Conservation (phyloP, 208 protist species). For the Acanthamoeba castellanii region DNA sequence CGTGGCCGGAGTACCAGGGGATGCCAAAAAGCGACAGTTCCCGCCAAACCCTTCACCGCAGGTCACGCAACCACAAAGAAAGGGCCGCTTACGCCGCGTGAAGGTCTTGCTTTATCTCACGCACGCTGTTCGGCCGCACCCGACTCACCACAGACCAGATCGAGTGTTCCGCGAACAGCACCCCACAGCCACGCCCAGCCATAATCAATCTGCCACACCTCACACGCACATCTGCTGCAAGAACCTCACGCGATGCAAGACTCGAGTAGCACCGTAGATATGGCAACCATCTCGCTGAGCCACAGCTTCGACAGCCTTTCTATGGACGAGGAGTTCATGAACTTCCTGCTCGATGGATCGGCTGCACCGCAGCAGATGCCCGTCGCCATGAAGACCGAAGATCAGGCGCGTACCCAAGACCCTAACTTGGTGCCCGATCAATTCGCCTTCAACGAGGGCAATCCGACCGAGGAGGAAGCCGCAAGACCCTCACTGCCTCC, state of each 20-base stretch:
- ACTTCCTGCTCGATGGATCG: constrained; percentile 18
- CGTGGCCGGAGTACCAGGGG: background rate
- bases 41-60: constrained; percentile 12
- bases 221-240: too few relatives aligned
- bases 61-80: too few relatives aligned
- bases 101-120: background rate
- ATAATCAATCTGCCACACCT: background rate
- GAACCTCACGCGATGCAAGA: background rate
- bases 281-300: constrained; percentile 31
- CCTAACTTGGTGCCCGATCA: background rate
- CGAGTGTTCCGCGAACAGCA: background rate
- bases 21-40: background rate
- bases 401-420: background rate
- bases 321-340: constrained; percentile 51
- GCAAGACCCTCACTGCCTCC: background rate
- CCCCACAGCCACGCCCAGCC: background rate
- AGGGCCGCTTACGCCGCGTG: background rate
- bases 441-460: constrained; percentile 16
- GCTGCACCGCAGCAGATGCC: background rate
- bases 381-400: background rate
- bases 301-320: constrained; percentile 32
- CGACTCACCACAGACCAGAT: background rate
- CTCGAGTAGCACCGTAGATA: background rate
- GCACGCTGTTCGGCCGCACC: background rate
- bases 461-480: background rate